Conservation (phyloP, 1,284 basidiomycete genomes). For the Pulveroboletus sp. region DNA sequence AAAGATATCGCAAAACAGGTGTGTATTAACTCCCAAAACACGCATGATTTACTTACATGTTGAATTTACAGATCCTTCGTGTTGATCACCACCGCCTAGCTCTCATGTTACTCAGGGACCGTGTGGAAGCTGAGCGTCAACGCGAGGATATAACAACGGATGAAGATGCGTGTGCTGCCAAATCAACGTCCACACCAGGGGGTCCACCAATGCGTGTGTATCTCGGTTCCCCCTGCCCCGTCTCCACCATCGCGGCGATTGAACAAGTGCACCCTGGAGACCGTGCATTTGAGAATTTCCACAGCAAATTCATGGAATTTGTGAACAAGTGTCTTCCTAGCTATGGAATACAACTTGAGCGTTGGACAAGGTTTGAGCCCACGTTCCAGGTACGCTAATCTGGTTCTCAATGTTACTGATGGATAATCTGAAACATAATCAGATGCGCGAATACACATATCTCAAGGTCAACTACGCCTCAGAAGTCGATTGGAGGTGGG, state of each 20-base stretch:
- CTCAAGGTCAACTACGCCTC: background rate
- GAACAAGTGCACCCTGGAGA: background rate
- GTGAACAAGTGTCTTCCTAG: background rate
- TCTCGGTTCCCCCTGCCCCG: background rate
- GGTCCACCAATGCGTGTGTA: background rate
- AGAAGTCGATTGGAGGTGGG: background rate
- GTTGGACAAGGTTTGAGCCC: too few species aligned
- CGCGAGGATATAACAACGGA: background rate
- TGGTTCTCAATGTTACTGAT: background rate
- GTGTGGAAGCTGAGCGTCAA: background rate
- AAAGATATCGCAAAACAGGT: too few species aligned
- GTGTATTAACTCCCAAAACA: too few species aligned
- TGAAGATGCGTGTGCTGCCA: background rate
- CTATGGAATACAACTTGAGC: background rate
- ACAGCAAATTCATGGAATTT: background rate
- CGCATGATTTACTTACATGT: too few species aligned
- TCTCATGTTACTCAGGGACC: background rate
- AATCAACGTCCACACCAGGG: too few species aligned
- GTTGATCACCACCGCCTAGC: too few species aligned
- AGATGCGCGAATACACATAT: background rate
- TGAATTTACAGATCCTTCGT: background rate
- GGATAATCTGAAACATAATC: too few species aligned
- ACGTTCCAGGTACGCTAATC: too few species aligned
- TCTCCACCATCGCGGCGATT: background rate
- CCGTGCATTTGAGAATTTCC: background rate